These are phyloP conservation scores for Phylloporus sp. DNA, from an alignment of 768 basidiomycete genomes.

Conservation along the genomic window DNA sequence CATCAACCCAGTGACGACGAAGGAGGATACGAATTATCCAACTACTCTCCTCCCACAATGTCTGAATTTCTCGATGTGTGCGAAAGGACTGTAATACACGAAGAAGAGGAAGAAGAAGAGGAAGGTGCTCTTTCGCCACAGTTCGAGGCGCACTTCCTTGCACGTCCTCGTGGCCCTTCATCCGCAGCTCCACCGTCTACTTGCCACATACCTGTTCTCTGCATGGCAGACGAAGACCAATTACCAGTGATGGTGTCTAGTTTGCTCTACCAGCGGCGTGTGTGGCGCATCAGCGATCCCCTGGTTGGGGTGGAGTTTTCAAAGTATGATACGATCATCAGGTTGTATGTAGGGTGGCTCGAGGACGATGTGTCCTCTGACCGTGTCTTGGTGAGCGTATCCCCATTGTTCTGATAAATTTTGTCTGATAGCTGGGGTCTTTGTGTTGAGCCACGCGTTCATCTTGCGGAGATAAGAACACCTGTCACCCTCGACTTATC, in stretches of 20 bases:
- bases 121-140: neutral
- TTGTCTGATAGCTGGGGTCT: neutral
- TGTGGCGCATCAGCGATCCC: conserved; percentile 4
- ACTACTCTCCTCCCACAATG: neutral
- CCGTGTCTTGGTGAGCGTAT: conserved; percentile 2
- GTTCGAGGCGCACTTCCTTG: conserved; percentile 3
- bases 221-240: conserved; percentile 7
- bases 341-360: conserved; percentile 4
- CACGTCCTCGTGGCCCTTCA: neutral
- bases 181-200: neutral
- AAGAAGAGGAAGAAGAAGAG: conserved; percentile 2
- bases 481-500: conserved; percentile 2
- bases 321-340: conserved; percentile 2
- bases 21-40: neutral
- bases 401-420: no score
- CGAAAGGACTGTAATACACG: neutral
- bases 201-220: conserved; percentile 7
- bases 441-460: conserved; percentile 4
- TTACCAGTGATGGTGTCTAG: conserved; percentile 7
- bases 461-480: conserved; percentile 2
- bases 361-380: neutral
- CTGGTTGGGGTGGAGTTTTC: conserved; percentile 7
- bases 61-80: conserved; percentile 6
- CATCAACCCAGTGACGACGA: neutral
- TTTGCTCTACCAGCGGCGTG: conserved; percentile 4